Evolutionary conservation across 2,329 filamentous ascomycete species (phyloP).

Genomic region (Ophiocordyceps robertsii): DNA sequence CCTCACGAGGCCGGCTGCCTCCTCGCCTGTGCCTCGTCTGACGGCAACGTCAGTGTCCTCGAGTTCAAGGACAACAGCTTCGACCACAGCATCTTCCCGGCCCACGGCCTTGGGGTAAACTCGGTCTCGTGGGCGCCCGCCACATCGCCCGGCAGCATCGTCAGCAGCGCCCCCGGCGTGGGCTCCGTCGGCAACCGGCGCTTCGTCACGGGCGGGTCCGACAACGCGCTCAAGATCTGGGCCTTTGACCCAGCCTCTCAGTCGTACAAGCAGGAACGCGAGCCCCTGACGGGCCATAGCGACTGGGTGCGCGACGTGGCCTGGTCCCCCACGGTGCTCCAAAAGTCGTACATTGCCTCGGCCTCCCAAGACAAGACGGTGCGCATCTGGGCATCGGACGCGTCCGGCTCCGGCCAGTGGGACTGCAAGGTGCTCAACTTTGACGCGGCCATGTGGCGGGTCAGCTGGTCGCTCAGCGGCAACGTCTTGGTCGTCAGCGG

Average conservation of each 20-base stretch:
- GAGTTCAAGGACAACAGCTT: conserved; percentile 96
- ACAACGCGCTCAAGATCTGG: conserved; percentile 93
- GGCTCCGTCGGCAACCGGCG: conserved; percentile 54
- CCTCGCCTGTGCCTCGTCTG: conserved; percentile 84
- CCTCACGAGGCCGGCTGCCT: conserved; percentile 92
- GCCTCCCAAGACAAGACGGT: conserved; percentile 96
- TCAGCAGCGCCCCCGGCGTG: conserved; percentile 53
- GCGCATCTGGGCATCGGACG: conserved; percentile 82
- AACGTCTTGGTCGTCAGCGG: conserved; percentile 92
- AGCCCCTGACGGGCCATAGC: conserved; percentile 63
- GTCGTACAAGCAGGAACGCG: conserved; percentile 47
- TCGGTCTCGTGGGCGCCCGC: conserved; percentile 91
- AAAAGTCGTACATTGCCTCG: conserved; percentile 92
- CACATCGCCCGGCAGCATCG: conserved; percentile 69
- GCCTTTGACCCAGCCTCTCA: conserved; percentile 54
- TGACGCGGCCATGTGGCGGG: conserved; percentile 83
- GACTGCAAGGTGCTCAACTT: conserved; percentile 75
- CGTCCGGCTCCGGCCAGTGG: conserved; percentile 56
- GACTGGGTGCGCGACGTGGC: conserved; percentile 98
- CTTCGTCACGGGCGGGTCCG: conserved; percentile 89
- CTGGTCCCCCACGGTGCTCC: conserved; percentile 89
- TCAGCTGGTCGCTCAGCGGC: conserved; percentile 94
- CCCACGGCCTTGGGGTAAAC: conserved; percentile 90
- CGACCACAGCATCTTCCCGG: conserved; percentile 78
- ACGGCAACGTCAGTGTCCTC: conserved; percentile 85